Conservation (phyloP, 768 basidiomycete genomes). For the Termitomyces sp. region DNA sequence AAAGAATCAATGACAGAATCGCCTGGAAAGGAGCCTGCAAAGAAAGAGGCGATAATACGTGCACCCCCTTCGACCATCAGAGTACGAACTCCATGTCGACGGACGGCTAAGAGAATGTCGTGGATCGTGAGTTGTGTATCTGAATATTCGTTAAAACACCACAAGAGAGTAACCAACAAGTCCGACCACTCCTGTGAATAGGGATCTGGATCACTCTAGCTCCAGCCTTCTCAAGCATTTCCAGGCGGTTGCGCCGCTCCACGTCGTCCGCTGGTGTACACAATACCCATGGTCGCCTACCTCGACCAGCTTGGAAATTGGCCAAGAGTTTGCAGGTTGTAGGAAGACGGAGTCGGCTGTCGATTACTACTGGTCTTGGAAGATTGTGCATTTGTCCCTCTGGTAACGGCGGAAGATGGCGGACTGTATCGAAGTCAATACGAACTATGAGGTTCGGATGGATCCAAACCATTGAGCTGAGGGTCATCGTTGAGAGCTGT, state of each 20-base stretch:
- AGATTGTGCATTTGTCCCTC: slow-evolving; percentile 34
- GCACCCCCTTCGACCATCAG: slow-evolving; percentile 98
- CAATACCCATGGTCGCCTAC: slow-evolving; percentile 73
- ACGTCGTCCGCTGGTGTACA: slow-evolving; percentile 29
- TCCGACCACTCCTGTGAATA: slow-evolving; percentile 28
- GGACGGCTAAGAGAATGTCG: slow-evolving; percentile 47
- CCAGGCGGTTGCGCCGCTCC: slow-evolving; percentile 29
- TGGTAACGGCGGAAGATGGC: slow-evolving; percentile 44
- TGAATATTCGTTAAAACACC: background rate
- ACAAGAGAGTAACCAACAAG: no score
- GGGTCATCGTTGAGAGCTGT: slow-evolving; percentile 92
- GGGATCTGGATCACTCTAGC: slow-evolving; percentile 57
- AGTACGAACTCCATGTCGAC: slow-evolving; percentile 53
- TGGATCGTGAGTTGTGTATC: slow-evolving; percentile 34
- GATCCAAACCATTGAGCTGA: slow-evolving; percentile 77
- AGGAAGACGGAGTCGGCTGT: slow-evolving; percentile 64
- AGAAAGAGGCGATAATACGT: slow-evolving; percentile 70
- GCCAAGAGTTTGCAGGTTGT: slow-evolving; percentile 62
- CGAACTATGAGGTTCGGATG: background rate
- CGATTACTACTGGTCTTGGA: slow-evolving; percentile 85
- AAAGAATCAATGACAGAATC: slow-evolving; percentile 57
- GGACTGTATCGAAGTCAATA: slow-evolving; percentile 32
- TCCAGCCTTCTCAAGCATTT: slow-evolving; percentile 56
- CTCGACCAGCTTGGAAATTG: slow-evolving; percentile 55
- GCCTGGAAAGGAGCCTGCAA: slow-evolving; percentile 24